Evolutionary conservation across 1,284 basidiomycete species (phyloP), one percentile per base, ranked within the genome.

Genomic region (Trichosporon sp.): DNA sequence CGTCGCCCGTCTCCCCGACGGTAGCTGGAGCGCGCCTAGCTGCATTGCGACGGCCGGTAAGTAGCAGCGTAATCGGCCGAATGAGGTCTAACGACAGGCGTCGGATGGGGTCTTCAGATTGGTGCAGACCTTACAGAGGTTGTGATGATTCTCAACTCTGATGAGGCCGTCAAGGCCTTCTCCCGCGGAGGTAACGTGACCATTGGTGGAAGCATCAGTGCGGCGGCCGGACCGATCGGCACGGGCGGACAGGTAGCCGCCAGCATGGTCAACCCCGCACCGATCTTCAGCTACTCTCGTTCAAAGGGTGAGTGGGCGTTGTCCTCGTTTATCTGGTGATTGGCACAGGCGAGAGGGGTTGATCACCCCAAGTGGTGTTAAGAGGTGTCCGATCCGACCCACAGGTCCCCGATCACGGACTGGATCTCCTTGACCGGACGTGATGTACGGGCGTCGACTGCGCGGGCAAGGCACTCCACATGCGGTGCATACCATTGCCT

Each of bases 261-360:
- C 0, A 91, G 90, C 8, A 85, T 99, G 64, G 91, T 93, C 19
- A 93, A 96, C 83, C 95, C 96, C 0, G 91, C 96, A 11, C 96
- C 96, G 0, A 95, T 98, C 91, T 99, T 98, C 85, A 94, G 93
- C 75, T 98, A 98, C 85, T 95, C 92, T 21, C 92, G 96, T 83
- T 94, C 92, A 11, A 96, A 95, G 85, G 94, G 94, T 92, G 66
- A 73, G 79, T 74, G 1, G 12, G 37, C 7, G 35, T 64, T 40
- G 26, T 14, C 35, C 8, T 35, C 26, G 26, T 32, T 16, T n/a
- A 37, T 32, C 31, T 35, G 31, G 59, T 35, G 14, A n/a, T 3
- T 61, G 11, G 59, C 31, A 14, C 31, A 61, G 4, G 26, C 14
- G 19, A 54, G 19, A 19, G 51, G 51, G 21, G 14, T 26, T 54